These are phyloP conservation scores for Trichocomaceae sp. DNA, from an alignment of 2,329 filamentous ascomycete species.

Conservation along the genomic window DNA sequence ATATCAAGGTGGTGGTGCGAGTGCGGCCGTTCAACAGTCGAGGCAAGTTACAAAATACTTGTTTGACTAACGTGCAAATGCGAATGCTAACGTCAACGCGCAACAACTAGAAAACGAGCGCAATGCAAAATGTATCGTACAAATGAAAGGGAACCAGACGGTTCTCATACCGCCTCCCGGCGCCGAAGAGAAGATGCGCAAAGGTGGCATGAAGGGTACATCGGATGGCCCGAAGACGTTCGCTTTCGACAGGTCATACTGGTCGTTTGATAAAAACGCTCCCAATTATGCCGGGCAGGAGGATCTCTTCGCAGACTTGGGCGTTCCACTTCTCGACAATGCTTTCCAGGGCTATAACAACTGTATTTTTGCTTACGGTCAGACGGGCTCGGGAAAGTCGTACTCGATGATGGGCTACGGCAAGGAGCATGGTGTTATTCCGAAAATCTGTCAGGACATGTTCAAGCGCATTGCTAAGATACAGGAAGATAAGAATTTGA, in stretches of 20 bases:
- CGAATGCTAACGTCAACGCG: not conserved
- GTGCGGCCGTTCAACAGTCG: constrained; percentile 90
- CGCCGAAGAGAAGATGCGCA: constrained; percentile 47
- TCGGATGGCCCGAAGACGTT: constrained; percentile 73
- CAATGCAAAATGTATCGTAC: constrained; percentile 90
- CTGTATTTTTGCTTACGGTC: constrained; percentile 98
- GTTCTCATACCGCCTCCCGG: constrained; percentile 68
- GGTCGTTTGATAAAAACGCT: constrained; percentile 85
- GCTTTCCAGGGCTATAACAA: constrained; percentile 99
- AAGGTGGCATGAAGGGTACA: constrained; percentile 53
- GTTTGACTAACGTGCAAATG: not conserved
- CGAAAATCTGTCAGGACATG: constrained; percentile 96
- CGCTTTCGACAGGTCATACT: constrained; percentile 95
- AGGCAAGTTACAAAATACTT: constrained; percentile 51
- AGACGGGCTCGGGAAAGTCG: constrained; percentile 96
- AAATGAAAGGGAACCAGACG: constrained; percentile 92
- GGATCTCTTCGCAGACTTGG: constrained; percentile 79
- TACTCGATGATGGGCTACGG: constrained; percentile 99
- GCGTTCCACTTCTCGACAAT: constrained; percentile 88
- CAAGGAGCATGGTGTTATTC: constrained; percentile 90
- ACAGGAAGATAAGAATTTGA: constrained; percentile 66
- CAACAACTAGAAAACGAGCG: constrained; percentile 68
- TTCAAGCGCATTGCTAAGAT: constrained; percentile 74
- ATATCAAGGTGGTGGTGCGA: constrained; percentile 99
- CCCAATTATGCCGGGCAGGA: constrained; percentile 83